Percentiles rank a stretch among this genome's conserved stretches.
phyloP scores from a whole-genome alignment of 1,139 yeast genomes.

The Meyerozyma elateridarum region DNA sequence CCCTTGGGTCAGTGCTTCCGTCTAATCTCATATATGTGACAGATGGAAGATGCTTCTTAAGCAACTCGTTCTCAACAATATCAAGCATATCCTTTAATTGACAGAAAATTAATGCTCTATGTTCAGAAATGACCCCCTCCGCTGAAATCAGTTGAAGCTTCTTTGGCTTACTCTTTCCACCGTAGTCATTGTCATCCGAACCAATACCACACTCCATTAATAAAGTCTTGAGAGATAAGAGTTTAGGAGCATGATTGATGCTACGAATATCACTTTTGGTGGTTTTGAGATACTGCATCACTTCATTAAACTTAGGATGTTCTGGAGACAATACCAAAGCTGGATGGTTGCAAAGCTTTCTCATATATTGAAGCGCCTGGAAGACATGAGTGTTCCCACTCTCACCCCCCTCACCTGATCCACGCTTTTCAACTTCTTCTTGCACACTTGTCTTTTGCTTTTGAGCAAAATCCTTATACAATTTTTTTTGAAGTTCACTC shows the following conservation, averaged over 20 bases:
- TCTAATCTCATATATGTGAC: constrained; percentile 95
- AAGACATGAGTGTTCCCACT: constrained; percentile 85
- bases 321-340: constrained; percentile 80
- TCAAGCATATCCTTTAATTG: constrained; percentile 97
- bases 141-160: constrained; percentile 34
- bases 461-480: constrained; percentile 87
- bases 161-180: constrained; percentile 23
- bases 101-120: constrained; percentile 91
- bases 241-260: constrained; percentile 86
- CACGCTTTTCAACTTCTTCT: constrained; percentile 47
- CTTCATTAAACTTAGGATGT: constrained; percentile 79
- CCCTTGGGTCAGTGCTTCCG: constrained; percentile 90
- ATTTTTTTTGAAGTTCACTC: constrained; percentile 80
- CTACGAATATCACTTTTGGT: constrained; percentile 61
- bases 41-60: constrained; percentile 79
- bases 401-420: constrained; percentile 28
- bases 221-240: constrained; percentile 75
- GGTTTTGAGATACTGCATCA: constrained; percentile 52
- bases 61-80: constrained; percentile 85
- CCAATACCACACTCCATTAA: constrained; percentile 96
- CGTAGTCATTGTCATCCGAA: constrained; percentile 42
- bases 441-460: constrained; percentile 75
- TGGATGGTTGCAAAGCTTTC: constrained; percentile 96
- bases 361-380: constrained; percentile 96
- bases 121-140: constrained; percentile 86